These are phyloP conservation scores for Aurinia saxatilis DNA, from an alignment of 345 rosid species.

Conservation along the genomic window DNA sequence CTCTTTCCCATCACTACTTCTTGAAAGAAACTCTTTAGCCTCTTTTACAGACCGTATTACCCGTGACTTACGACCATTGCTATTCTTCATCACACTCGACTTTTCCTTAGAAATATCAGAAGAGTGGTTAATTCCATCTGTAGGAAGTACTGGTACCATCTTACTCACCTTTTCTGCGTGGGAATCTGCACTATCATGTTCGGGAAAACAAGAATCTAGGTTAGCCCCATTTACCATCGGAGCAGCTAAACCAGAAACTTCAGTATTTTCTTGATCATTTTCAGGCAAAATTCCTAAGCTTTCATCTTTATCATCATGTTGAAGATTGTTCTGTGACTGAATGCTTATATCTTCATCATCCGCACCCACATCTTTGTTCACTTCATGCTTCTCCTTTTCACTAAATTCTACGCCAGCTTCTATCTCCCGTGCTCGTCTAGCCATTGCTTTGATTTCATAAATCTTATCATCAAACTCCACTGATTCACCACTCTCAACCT, in stretches of 20 bases:
- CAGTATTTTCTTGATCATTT: constrained; percentile 16
- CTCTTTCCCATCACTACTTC: constrained; percentile 25
- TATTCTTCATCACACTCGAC: constrained; percentile 12
- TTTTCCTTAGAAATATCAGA: constrained; percentile 29
- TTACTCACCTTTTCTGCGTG: constrained; percentile 8
- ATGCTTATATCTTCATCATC: constrained; percentile 11
- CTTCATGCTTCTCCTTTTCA: constrained; percentile 29
- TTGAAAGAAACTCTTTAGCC: constrained; percentile 73
- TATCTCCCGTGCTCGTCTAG: constrained; percentile 41
- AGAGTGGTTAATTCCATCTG: constrained; percentile 23
- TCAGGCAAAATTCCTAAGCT: background rate
- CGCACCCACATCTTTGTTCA: constrained; percentile 14
- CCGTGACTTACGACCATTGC: constrained; percentile 38
- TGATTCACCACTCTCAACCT: constrained; percentile 26
- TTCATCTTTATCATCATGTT: constrained; percentile 15
- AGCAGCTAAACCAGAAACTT: constrained; percentile 12
- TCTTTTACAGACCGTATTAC: constrained; percentile 76
- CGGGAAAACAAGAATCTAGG: constrained; percentile 24
- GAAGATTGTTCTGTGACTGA: constrained; percentile 14
- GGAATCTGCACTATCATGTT: constrained; percentile 22
- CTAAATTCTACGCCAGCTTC: constrained; percentile 36
- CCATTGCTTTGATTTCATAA: constrained; percentile 48
- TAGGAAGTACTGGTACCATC: constrained; percentile 7
- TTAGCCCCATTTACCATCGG: constrained; percentile 22
- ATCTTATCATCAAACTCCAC: constrained; percentile 36